Conservation (phyloP, 2,329 filamentous ascomycete genomes). For the Tolypocladium ophioglossoides region DNA sequence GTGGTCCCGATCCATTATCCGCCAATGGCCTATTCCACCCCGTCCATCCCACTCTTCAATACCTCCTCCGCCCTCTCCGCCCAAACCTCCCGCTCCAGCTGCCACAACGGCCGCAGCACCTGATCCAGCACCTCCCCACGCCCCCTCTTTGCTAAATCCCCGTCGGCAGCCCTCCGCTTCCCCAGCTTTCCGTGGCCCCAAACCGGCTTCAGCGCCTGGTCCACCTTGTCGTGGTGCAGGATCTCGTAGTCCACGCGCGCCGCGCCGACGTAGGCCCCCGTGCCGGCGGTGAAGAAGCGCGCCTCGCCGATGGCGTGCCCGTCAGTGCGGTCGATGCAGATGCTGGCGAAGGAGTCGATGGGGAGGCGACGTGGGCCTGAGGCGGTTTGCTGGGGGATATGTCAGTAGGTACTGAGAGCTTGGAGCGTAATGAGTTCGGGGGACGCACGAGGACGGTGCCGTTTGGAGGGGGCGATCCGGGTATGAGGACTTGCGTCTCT, state of each 20-base stretch:
- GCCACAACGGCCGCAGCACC: constrained; percentile 48
- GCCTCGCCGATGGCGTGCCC: constrained; percentile 5
- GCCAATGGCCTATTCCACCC: not conserved
- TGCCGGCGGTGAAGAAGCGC: constrained; percentile 13
- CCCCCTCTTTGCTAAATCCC: constrained; percentile 6
- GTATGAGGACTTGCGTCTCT: constrained; percentile 5
- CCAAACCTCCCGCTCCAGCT: constrained; percentile 66
- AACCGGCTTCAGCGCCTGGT: not conserved
- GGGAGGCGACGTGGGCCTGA: constrained; percentile 11
- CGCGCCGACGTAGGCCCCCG: constrained; percentile 9
- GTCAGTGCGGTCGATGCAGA: not conserved
- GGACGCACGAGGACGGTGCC: not conserved
- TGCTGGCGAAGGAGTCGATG: constrained; percentile 13
- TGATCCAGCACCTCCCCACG: not conserved
- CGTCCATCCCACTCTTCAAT: not conserved
- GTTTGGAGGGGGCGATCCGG: constrained; percentile 2
- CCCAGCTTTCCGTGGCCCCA: constrained; percentile 6
- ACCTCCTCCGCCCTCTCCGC: constrained; percentile 1
- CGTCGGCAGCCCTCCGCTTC: constrained; percentile 30
- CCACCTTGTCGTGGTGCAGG: not conserved
- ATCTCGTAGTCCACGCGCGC: constrained; percentile 5
- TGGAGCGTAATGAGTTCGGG: not conserved
- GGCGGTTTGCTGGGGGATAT: constrained; percentile 12
- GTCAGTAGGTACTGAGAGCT: not conserved
- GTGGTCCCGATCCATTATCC: not conserved